Conservation (phyloP, 345 rosid species). For the Erysimum cheiranthoides region DNA sequence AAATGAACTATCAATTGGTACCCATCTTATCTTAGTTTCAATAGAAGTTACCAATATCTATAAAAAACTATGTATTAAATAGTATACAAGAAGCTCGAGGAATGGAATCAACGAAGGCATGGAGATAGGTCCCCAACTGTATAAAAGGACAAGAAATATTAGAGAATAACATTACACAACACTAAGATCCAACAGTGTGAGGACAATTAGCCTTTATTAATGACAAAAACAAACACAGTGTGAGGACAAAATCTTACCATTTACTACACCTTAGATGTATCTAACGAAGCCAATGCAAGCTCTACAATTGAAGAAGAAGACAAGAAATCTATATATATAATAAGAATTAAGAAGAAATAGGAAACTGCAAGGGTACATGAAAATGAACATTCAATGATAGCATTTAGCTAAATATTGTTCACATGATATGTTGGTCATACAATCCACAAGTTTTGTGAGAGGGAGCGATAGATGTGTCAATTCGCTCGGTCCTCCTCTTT, state of each 20-base stretch:
- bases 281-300: conserved; percentile 35
- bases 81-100: conserved; percentile 10
- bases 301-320: conserved; percentile 21
- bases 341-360: neutral
- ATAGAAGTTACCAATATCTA: neutral
- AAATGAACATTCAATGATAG: conserved; percentile 25
- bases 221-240: conserved; percentile 25
- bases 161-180: conserved; percentile 37
- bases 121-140: conserved; percentile 34
- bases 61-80: neutral
- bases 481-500: neutral
- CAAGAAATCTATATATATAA: neutral
- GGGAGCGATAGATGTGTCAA: conserved; percentile 23
- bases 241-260: conserved; percentile 34
- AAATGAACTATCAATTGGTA: neutral
- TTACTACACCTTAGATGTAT: conserved; percentile 28
- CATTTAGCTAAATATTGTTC: conserved; percentile 37
- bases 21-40: neutral
- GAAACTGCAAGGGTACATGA: conserved; percentile 34
- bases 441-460: conserved; percentile 35
- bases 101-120: conserved; percentile 19
- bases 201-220: conserved; percentile 37
- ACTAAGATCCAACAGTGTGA: conserved; percentile 34
- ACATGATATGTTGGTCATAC: conserved; percentile 35
- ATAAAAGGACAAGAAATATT: conserved; percentile 31